Percentiles rank a stretch among this genome's conserved stretches.
These are phyloP conservation scores for Linnemannia hyalina DNA, from an alignment of 192 early-diverging fungal genomes.

Conservation along the genomic window DNA sequence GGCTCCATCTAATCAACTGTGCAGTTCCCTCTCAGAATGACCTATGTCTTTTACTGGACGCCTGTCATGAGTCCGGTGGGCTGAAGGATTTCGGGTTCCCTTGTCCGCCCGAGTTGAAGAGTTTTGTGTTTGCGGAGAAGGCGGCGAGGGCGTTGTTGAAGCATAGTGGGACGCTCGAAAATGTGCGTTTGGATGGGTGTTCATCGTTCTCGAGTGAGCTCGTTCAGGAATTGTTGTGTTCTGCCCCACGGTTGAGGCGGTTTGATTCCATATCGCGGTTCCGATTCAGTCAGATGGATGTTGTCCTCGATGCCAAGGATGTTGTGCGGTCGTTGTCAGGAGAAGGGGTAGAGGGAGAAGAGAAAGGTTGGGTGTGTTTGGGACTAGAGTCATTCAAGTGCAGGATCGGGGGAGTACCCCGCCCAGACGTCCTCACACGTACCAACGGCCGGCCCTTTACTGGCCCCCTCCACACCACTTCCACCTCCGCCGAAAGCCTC, in stretches of 20 bases:
- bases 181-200: constrained; percentile 1
- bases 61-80: neutral
- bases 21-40: neutral
- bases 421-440: neutral
- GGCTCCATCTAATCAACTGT: neutral
- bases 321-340: neutral
- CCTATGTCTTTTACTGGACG: neutral
- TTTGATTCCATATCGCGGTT: neutral
- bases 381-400: neutral
- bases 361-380: neutral
- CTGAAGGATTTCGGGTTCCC: neutral
- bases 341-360: neutral
- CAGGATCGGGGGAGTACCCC: neutral
- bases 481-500: neutral
- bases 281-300: neutral
- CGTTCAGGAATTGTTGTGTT: neutral
- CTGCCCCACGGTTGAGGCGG: neutral
- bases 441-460: neutral
- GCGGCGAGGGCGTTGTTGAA: neutral
- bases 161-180: neutral
- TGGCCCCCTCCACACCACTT: neutral
- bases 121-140: neutral
- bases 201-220: neutral
- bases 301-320: neutral
- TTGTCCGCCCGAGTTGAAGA: neutral